Base-by-base conservation (phyloP, 345 rosid genomes). In the Atalantia buxifolia region DNA sequence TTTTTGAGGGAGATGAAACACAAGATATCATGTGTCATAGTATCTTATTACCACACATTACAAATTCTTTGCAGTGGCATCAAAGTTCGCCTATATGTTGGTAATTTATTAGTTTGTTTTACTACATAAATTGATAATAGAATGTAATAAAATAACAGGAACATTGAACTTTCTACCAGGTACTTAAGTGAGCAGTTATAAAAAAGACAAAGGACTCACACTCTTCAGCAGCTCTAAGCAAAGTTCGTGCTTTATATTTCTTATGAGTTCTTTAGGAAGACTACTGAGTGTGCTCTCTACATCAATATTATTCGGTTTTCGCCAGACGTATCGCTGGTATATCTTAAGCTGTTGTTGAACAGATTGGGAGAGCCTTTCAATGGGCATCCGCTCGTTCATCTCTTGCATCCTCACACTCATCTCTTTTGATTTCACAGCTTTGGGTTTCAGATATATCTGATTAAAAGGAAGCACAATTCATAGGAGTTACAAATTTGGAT, bases 211-310 rank as follows among this genome's bases (percentile, higher is more conserved):
- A 36, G 40, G 40, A 35, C 76, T 73, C 7, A 73, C 76, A 24
- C 25, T 59, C 55, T 13, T 60, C 6, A 73, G 76, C 5, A 60
- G 35, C 0, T 60, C 14, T 16, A 73, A 38, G 56, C 35, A 73
- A 7, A 73, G 76, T n/a, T 73, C 35, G 8, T 55, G 67, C 55
- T 57, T 73, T 59, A 59, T 60, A 4, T 60, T 38, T 55, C 55
- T 73, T 57, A 31, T 56, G 28, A 72, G 63, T 1, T 55, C 48
- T 24, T 22, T 72, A 21, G 75, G 75, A 72, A 72, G 76, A 73
- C 61, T 38, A 25, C 40, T 38, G 8, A 73, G 67, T 21, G 40
- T 38, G 38, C 40, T 73, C 18, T 60, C 76, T 16, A 59, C 56
- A 38, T 59, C 56, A 50, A 71, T 25, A 19, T 27, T 36, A 1